phyloP scores from a whole-genome alignment of 768 basidiomycete genomes.

The Coprinopsis cinerea region DNA sequence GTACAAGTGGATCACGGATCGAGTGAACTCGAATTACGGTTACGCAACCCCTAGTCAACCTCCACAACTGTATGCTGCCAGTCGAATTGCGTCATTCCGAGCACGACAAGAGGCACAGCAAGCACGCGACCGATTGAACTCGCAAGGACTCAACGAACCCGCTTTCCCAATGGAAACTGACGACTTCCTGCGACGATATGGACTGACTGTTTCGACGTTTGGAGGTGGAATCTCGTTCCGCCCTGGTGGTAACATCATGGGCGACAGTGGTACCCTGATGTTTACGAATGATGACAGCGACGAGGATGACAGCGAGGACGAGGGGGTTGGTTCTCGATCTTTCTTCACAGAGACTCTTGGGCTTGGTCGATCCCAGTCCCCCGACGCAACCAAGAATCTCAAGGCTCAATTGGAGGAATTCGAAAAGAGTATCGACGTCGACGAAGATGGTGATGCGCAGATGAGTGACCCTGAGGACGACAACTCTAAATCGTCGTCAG shows the following conservation, averaged over 20 bases:
- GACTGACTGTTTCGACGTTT: slow-evolving; percentile 21
- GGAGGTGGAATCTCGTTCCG: slow-evolving; percentile 62
- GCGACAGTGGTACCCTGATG: slow-evolving; percentile 48
- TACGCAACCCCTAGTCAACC: slow-evolving; percentile 69
- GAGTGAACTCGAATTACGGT: slow-evolving; percentile 71
- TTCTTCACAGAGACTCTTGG: slow-evolving; percentile 48
- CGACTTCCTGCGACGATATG: slow-evolving; percentile 23
- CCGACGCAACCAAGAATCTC: slow-evolving; percentile 51
- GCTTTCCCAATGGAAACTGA: slow-evolving; percentile 17
- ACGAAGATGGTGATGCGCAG: slow-evolving; percentile 31
- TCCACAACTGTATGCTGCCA: slow-evolving; percentile 71
- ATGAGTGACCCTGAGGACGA: slow-evolving; percentile 21
- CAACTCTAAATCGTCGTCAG: slow-evolving; percentile 15
- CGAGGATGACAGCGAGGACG: slow-evolving; percentile 53
- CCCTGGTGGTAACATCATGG: slow-evolving; percentile 47
- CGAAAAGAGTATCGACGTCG: slow-evolving; percentile 43
- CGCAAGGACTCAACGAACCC: slow-evolving; percentile 28
- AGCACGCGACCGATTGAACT: slow-evolving; percentile 33
- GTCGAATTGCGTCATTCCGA: slow-evolving; percentile 57
- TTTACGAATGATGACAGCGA: slow-evolving; percentile 62
- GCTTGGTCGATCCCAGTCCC: slow-evolving; percentile 34
- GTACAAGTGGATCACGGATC: slow-evolving; percentile 83
- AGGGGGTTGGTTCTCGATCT: slow-evolving; percentile 28
- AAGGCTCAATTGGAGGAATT: slow-evolving; percentile 60
- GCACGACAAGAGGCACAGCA: slow-evolving; percentile 55